Evolutionary conservation across 1,139 yeast species (phyloP), one percentile per base, ranked within the genome.

Genomic region (Pichia kudriavzevii): DNA sequence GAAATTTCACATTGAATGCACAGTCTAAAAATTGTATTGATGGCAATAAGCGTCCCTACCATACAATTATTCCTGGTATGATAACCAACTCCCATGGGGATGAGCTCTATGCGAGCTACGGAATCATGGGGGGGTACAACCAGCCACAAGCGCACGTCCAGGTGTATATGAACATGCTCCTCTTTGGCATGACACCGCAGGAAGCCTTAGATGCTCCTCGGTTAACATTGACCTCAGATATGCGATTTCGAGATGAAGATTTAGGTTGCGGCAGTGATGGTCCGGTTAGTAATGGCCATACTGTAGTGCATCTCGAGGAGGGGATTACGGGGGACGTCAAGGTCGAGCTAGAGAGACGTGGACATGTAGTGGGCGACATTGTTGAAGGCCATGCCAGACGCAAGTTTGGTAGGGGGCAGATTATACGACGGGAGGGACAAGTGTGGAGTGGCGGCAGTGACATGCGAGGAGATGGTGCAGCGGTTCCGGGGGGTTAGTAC

Each of bases 101-200:
- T 26, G 64, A 62, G 6, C 59, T 83, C 19, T 79, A 68, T 52
- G 88, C 88, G 0, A 63, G 81, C 3, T 80, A 72, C 49, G 94
- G 94, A 22, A 83, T 81, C 46, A 83, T 82, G 88, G 94, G 94
- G 16, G 94, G 91, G 0, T 83, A 76, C 60, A 82, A 79, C 64
- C 94, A 83, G 54, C 94, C 94, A 2, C 85, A 80, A 45, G 88
- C 91, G 2, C 94, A 83, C 48, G 77, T 83, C 4, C 91, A 82
- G 51, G 88, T 81, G 36, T 78, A 75, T 23, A 56, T 80, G 43
- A 83, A 83, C 54, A 56, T 83, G 64, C 51, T 71, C 2, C 52
- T 77, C 10, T 83, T 78, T 55, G 75, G 76, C 0, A 60, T 78
- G 53, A 69, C 75, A 36, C 84, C 93, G 2, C 94, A 83, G 53